Evolutionary conservation across 176 grass and related monocot species (phyloP), one percentile per base, ranked within the genome.

Genomic region (Dendrocalamus sinicus): DNA sequence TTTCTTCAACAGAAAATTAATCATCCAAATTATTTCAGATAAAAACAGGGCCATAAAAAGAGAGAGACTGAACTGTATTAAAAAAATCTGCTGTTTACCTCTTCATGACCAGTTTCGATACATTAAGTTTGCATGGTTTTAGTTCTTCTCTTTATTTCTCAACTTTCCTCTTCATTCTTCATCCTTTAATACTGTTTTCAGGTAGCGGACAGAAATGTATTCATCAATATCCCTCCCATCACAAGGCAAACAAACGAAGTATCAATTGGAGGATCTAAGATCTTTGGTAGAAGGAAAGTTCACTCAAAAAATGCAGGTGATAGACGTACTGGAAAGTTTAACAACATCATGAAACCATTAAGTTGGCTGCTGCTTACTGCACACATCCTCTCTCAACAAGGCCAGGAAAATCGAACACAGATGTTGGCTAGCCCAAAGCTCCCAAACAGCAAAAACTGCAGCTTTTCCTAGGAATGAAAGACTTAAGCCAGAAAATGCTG

Each of bases 111-210:
- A 48, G 54, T 88, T 83, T 79, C 43, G 81, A 37, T 82, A 81
- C 57, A 77, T 90, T 88, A 85, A 76, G 60, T 84, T 92, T 82
- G 44, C 82, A 84, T 46, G 47, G 47, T 67, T 72, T 80, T 63
- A 80, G 60, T 83, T 86, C 66, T 75, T 77, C 86, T 45, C 55
- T 87, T 44, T 78, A 72, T 86, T 88, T 50, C 59, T 73, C 75
- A 83, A 83, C 83, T 86, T 89, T 90, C 68, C 79, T 90, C 74
- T 84, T 89, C 85, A 86, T 57, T 83, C 24, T 81, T 86, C 86
- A 83, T 85, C 86, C 72, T 89, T 89, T 77, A 67, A 83, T 83
- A 88, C 73, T 81, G 39, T 90, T 92, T 88, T 83, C 24, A 86
- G 55, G 15, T 24, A 60, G 77, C 80, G 55, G 83, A 80, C 79